Conservation (phyloP, 225 moss, liverwort and hornwort genomes). For the Antitrichia curtipendula region DNA sequence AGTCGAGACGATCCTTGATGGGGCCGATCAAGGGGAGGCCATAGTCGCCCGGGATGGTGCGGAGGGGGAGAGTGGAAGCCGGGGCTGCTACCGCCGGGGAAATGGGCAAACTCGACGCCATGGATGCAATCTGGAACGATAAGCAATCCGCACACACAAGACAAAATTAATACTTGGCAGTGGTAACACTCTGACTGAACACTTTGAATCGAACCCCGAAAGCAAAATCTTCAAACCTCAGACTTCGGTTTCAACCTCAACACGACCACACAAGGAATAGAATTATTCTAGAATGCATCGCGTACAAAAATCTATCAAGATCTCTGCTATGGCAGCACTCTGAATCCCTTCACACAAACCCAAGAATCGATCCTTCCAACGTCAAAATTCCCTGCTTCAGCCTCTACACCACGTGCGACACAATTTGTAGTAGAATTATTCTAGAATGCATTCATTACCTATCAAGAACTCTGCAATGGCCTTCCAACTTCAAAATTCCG, state of each 20-base stretch:
- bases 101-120: conserved; percentile 12
- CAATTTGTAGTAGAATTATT: neutral
- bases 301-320: neutral
- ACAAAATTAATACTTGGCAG: neutral
- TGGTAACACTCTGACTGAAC: neutral
- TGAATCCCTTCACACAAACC: neutral
- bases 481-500: neutral
- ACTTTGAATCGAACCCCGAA: neutral
- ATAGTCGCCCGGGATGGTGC: conserved; percentile 39
- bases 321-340: neutral
- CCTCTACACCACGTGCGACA: neutral
- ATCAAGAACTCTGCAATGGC: neutral
- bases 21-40: conserved; percentile 28
- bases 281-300: neutral
- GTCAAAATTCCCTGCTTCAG: no score
- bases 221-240: neutral
- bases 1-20: conserved; percentile 44
- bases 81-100: neutral
- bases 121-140: neutral
- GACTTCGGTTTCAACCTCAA: neutral
- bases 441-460: neutral
- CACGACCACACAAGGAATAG: neutral
- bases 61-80: conserved; percentile 14
- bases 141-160: neutral
- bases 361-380: neutral